phyloP scores from a whole-genome alignment of 1,284 basidiomycete genomes.

The Ceratobasidium sp. region DNA sequence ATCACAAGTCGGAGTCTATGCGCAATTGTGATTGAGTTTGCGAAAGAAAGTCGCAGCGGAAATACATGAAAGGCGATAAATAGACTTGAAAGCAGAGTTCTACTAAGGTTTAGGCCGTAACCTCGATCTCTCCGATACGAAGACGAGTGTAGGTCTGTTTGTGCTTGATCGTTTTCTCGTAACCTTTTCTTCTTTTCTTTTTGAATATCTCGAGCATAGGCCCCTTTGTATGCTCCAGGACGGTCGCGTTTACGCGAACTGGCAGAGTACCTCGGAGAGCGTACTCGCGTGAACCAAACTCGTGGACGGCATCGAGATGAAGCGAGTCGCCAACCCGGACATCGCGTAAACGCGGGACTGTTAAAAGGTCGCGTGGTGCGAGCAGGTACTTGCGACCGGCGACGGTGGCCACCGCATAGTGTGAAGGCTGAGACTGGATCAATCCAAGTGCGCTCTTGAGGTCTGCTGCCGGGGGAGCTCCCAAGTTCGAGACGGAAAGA shows the following conservation, averaged over 20 bases:
- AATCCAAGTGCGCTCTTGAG: conserved; percentile 63
- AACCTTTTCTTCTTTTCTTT: conserved; percentile 98
- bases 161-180: conserved; percentile 81
- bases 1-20: conserved; percentile 19
- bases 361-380: conserved; percentile 88
- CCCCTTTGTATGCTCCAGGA: conserved; percentile 96
- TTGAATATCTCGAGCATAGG: conserved; percentile 90
- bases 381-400: conserved; percentile 89
- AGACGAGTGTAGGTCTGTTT: conserved; percentile 95
- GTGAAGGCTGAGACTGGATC: conserved; percentile 79
- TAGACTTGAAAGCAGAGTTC: not conserved
- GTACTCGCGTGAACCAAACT: conserved; percentile 94
- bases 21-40: not conserved
- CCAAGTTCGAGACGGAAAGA: conserved; percentile 35
- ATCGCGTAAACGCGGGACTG: conserved; percentile 85
- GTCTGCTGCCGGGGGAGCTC: conserved; percentile 2
- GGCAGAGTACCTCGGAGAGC: conserved; percentile 78
- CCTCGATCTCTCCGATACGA: conserved; percentile 75
- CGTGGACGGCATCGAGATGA: conserved; percentile 85
- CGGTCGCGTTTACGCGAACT: conserved; percentile 83
- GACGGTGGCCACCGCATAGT: conserved; percentile 91
- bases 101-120: conserved; percentile 2
- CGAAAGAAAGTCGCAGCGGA: not conserved
- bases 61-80: conserved; percentile 4
- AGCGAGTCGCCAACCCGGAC: conserved; percentile 86